A percentile compares a stretch with the other conserved stretches of the same genome.
Evolutionary conservation across 192 early-diverging fungal species (phyloP).

Genomic region (Coemansia sp.): DNA sequence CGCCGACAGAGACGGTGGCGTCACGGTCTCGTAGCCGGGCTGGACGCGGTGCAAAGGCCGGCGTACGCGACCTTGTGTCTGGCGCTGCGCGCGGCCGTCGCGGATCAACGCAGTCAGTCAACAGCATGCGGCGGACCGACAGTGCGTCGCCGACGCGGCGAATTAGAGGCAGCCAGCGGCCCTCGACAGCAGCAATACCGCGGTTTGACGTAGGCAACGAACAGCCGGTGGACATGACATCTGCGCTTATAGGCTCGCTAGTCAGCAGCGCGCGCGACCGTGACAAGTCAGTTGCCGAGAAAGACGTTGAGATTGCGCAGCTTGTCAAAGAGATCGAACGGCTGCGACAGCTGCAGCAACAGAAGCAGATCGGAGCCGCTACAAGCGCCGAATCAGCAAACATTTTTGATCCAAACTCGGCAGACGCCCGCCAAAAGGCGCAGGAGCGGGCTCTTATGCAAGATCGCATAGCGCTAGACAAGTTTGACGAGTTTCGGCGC

Average conservation of each 20-base stretch:
- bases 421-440: slow-evolving; percentile 18
- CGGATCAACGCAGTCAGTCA: not conserved
- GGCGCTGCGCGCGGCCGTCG: not conserved
- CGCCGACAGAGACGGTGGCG: slow-evolving; percentile 40
- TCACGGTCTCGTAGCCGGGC: slow-evolving; percentile 26
- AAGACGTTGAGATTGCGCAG: slow-evolving; percentile 19
- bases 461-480: slow-evolving; percentile 36
- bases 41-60: slow-evolving; percentile 12
- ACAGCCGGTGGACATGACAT: slow-evolving; percentile 12
- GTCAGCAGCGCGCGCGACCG: slow-evolving; percentile 22
- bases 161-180: slow-evolving; percentile 1
- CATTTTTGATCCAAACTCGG: slow-evolving; percentile 30
- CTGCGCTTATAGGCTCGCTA: slow-evolving; percentile 25
- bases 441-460: slow-evolving; percentile 16
- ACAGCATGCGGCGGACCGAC: not conserved
- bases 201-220: not conserved
- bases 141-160: slow-evolving; percentile 7
- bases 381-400: slow-evolving; percentile 1
- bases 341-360: slow-evolving; percentile 17
- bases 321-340: slow-evolving; percentile 22
- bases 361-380: not conserved
- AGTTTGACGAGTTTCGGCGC: slow-evolving; percentile 48
- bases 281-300: slow-evolving; percentile 22
- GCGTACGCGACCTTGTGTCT: not conserved
- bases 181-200: not conserved